Evolutionary conservation across 2,329 filamentous ascomycete genomes (phyloP).

Genomic region (Davidsoniella virescens): DNA sequence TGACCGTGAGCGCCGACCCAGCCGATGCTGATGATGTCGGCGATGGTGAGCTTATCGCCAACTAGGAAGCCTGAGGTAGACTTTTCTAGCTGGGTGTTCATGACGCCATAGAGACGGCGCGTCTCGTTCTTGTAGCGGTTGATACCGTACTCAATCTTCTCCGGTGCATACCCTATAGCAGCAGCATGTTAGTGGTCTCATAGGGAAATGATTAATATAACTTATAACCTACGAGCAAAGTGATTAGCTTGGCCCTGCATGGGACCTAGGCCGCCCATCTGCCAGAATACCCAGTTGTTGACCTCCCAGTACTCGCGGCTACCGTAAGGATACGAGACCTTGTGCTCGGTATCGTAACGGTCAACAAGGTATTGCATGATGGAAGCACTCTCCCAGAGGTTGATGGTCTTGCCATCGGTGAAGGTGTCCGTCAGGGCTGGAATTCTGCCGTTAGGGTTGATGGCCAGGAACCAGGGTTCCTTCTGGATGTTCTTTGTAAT

Average conservation of each 20-base stretch:
- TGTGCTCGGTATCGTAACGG: conserved; percentile 66
- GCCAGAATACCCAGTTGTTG: conserved; percentile 65
- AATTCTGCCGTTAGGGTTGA: conserved; percentile 88
- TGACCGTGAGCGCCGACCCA: conserved; percentile 47
- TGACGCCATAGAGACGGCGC: conserved; percentile 60
- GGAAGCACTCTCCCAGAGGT: conserved; percentile 67
- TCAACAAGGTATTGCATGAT: conserved; percentile 76
- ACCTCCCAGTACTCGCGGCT: conserved; percentile 62
- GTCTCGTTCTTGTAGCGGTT: conserved; percentile 73
- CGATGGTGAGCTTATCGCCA: conserved; percentile 54
- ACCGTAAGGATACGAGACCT: conserved; percentile 61
- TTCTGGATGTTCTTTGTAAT: conserved; percentile 13
- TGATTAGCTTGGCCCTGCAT: conserved; percentile 81
- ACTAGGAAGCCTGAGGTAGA: conserved; percentile 42
- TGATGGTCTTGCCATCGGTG: conserved; percentile 54
- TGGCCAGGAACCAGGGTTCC: conserved; percentile 71
- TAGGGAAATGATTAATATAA: no score
- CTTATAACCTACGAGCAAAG: conserved; percentile 43
- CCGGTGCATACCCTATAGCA: conserved; percentile 51
- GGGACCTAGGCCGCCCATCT: conserved; percentile 65
- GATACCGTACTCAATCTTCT: conserved; percentile 68
- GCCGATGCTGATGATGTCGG: conserved; percentile 67
- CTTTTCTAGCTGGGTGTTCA: conserved; percentile 53
- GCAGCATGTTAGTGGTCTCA: no score
- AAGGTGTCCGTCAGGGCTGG: conserved; percentile 72